Evolutionary conservation across 345 rosid species (phyloP), one percentile per base, ranked within the genome.

Genomic region (Eucalyptus coolabah): DNA sequence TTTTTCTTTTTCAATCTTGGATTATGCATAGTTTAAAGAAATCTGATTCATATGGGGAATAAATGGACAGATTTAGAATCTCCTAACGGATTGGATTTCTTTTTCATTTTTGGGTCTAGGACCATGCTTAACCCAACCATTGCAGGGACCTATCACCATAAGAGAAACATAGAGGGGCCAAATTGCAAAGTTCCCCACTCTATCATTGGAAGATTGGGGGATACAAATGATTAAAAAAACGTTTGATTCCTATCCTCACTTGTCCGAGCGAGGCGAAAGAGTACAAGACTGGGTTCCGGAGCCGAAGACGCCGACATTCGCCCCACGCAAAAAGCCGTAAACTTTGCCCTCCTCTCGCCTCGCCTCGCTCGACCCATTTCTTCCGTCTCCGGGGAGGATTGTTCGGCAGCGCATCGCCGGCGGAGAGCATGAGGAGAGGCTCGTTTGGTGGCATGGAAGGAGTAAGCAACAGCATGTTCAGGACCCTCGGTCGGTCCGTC

Each of bases 371-470:
- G 87, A 45, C 23, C 87, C 26, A 47, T 5, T 53, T 87, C 45
- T n/a, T 49, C 82, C 49, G 4, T 56, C 56, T 59, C 18, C 17
- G 11, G 87, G 53, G 44, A 50, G 87, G 87, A 50, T 77, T 2
- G 87, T 3, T 21, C 4, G 30, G 9, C 59, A 8, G n/a, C 44
- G 21, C 28, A 11, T 54, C 14, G 87, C 54, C 45, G 13, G 63
- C 42, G 65, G 63, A 32, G 88, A 56, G 88, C 88, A 86, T 86
- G 88, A 86, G 65, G 34, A 51, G 87, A 49, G 88, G 88, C 12
- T 51, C 88, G 17, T 93, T 94, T 69, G 98, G 98, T 87, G 94
- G 96, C 54, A 96, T 95, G 85, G 91, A 89, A 93, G 93, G 96
- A 50, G 95, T 95, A 6, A 96, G 85, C 85, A 77, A 77, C 47